These are phyloP conservation scores for Saturnispora bothae DNA, from an alignment of 805 yeast genomes.

Conservation along the genomic window DNA sequence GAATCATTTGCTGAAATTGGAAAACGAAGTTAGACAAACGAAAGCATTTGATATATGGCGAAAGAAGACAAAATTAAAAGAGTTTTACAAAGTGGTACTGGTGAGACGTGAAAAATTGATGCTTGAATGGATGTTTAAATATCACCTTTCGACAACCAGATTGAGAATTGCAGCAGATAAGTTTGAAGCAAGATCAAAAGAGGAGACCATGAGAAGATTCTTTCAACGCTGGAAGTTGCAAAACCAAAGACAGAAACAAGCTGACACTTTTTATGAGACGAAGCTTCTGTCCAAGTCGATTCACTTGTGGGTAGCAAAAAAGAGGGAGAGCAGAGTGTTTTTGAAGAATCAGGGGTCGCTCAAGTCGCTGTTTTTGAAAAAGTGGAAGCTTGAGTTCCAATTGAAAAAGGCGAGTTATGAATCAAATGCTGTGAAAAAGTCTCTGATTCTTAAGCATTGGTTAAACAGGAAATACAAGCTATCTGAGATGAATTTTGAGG, in stretches of 20 bases:
- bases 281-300: not conserved
- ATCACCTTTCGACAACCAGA: not conserved
- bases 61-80: not conserved
- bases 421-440: too few relatives aligned
- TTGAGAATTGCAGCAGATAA: not conserved
- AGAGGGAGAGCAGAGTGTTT: not conserved
- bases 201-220: not conserved
- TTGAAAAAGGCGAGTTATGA: too few relatives aligned
- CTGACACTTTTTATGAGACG: not conserved
- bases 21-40: not conserved
- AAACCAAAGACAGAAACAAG: not conserved
- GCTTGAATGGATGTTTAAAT: constrained; percentile 3
- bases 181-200: not conserved
- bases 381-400: constrained; percentile 4
- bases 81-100: not conserved
- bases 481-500: too few relatives aligned
- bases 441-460: too few relatives aligned
- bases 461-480: too few relatives aligned
- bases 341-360: not conserved
- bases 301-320: constrained; percentile 6
- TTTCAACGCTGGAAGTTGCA: constrained; percentile 6
- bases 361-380: not conserved
- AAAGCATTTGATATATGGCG: not conserved
- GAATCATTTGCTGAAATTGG: not conserved
- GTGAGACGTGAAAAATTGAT: not conserved